Evolutionary conservation across 306 rosid species (phyloP), one percentile per base, ranked within the genome.

Genomic region (Dryas drummondii): DNA sequence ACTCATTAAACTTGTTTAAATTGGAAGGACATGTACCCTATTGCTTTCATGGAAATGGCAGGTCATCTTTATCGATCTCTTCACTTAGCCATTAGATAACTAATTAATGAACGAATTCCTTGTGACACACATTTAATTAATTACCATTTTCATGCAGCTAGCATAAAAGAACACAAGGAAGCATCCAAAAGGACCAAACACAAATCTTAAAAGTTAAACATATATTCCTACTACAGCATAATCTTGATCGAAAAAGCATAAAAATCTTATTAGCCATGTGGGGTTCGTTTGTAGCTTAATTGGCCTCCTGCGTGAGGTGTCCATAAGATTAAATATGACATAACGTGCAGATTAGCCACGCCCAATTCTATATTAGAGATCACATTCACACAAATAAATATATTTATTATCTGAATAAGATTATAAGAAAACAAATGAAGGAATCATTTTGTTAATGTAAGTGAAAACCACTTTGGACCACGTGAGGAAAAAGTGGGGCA

Each of bases 201-300:
- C 15, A 58, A 22, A 40, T 26, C 41, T 58, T 58, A 26, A 22
- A 9, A 9, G n/a, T 22, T 26, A 26, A 58, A 58, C 8, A 16
- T 15, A 53, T 52, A 70, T 53, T 32, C 2, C 2, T 37, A 40
- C 12, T 9, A 8, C 3, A 22, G 59, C 47, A 70, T 6, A 26
- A 74, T 62, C 69, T 6, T 63, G 7, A 45, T 54, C 63, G 49
- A 16, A 4, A 32, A n/a, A 51, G 40, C 41, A 16, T 50, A 47
- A 32, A 19, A 74, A 32, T 63, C 59, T 14, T 27, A 32, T 71
- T 15, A 22, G 53, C 68, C 77, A 60, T 22, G 76, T 42, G 77
- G 58, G 37, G 37, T 1, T 1, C 37, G 37, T 32, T 32, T 32
- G 37, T 32, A 32, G 37, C 22, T 22, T 22, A 32, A 27, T 58